Conservation (phyloP, 371 early-diverging fungal genomes). For the Apophysomyces variabilis region DNA sequence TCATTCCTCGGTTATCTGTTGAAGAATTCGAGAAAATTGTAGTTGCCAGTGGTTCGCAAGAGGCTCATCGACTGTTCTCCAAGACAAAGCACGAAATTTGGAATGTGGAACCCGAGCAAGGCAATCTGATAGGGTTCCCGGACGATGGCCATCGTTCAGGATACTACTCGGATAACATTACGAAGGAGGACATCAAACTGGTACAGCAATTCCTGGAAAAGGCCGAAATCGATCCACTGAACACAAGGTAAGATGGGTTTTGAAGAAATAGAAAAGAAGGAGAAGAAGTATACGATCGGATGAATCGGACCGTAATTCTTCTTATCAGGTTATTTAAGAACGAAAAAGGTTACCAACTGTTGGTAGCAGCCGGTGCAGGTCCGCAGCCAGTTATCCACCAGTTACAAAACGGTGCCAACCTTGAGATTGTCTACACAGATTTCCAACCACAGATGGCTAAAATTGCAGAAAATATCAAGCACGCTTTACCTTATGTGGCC, state of each 20-base stretch:
- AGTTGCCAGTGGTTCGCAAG: conserved; percentile 27
- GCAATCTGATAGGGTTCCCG: conserved; percentile 59
- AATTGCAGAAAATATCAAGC: conserved; percentile 46
- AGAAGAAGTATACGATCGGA: too few relatives aligned
- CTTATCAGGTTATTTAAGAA: conserved; percentile 48
- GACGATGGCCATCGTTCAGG: conserved; percentile 65
- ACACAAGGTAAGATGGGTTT: conserved; percentile 33
- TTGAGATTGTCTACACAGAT: conserved; percentile 57
- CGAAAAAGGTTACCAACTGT: conserved; percentile 29
- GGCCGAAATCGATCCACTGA: conserved; percentile 36
- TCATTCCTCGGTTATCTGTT: conserved; percentile 56
- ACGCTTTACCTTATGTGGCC: conserved; percentile 53
- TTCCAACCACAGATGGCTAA: conserved; percentile 46
- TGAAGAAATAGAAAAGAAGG: conserved; percentile 7
- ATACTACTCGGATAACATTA: conserved; percentile 56
- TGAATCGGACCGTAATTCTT: conserved; percentile 20
- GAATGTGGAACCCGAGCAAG: conserved; percentile 37
- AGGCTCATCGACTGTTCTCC: conserved; percentile 38
- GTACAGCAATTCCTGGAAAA: conserved; percentile 56
- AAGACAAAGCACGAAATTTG: conserved; percentile 44
- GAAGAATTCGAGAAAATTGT: conserved; percentile 46
- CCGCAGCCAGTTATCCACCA: conserved; percentile 18
- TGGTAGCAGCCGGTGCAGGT: conserved; percentile 47
- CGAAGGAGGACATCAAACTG: conserved; percentile 54
- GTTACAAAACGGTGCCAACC: conserved; percentile 36